Conservation (phyloP, 768 basidiomycete genomes). For the Hygrocybe coccinea region DNA sequence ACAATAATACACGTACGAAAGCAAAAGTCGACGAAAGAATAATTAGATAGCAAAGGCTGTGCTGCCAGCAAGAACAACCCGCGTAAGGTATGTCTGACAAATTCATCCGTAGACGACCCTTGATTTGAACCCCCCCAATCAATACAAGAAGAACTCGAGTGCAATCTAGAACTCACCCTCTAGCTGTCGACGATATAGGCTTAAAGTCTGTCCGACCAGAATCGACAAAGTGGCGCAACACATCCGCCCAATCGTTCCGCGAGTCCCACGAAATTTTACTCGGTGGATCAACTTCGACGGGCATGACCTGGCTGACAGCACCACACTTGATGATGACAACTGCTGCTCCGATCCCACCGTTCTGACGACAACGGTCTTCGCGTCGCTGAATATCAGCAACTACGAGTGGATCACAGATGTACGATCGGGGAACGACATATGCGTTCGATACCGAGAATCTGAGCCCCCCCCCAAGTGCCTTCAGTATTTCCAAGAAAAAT, state of each 20-base stretch:
- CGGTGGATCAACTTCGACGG: slow-evolving; percentile 79
- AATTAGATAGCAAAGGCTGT: slow-evolving; percentile 10
- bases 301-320: slow-evolving; percentile 75
- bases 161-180: slow-evolving; percentile 51
- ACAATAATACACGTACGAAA: no score
- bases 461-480: slow-evolving; percentile 7
- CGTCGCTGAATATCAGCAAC: slow-evolving; percentile 72
- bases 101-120: slow-evolving; percentile 45
- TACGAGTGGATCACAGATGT: slow-evolving; percentile 72
- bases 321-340: slow-evolving; percentile 76
- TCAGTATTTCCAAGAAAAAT: slow-evolving; percentile 9
- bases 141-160: background rate
- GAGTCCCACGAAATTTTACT: slow-evolving; percentile 71
- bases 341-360: slow-evolving; percentile 70
- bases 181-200: slow-evolving; percentile 72
- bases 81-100: background rate
- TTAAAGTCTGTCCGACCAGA: slow-evolving; percentile 71
- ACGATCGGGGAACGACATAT: slow-evolving; percentile 65
- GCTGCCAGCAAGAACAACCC: slow-evolving; percentile 8
- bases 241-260: slow-evolving; percentile 67
- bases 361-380: slow-evolving; percentile 71
- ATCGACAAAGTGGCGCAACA: slow-evolving; percentile 67
- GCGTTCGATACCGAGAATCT: slow-evolving; percentile 68
- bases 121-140: background rate
- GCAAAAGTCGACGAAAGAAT: background rate